Evolutionary conservation across 2,329 filamentous ascomycete genomes (phyloP).

Genomic region (Graphilbum sp.): DNA sequence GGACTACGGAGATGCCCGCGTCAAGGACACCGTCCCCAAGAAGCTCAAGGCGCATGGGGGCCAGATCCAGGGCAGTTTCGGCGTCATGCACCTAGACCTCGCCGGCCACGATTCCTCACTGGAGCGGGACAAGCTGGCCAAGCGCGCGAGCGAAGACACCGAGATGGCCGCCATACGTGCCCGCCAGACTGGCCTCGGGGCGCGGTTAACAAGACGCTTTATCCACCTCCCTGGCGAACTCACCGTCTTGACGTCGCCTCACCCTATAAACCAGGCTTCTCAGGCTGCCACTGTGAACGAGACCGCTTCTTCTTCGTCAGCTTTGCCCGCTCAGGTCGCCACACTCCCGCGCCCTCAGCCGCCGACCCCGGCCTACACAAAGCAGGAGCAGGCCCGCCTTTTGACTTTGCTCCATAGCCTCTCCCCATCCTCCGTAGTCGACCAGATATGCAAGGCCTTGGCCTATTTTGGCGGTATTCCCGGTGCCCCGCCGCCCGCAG

Average conservation of each 20-base stretch:
- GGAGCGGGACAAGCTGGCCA: constrained; percentile 36
- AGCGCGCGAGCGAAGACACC: constrained; percentile 45
- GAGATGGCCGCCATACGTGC: constrained; percentile 40
- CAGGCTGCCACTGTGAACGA: too few species aligned
- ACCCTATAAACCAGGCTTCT: too few species aligned
- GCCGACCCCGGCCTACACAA: constrained; percentile 31
- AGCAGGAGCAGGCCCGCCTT: constrained; percentile 42
- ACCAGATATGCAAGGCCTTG: constrained; percentile 45
- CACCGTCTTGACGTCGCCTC: not conserved
- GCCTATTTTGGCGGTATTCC: constrained; percentile 48
- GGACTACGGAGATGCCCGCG: constrained; percentile 25
- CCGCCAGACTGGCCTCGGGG: constrained; percentile 35
- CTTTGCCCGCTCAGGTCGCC: too few species aligned
- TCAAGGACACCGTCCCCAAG: constrained; percentile 42
- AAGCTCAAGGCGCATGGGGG: constrained; percentile 44
- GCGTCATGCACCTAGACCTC: constrained; percentile 45
- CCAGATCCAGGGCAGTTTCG: constrained; percentile 41
- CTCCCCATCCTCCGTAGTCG: constrained; percentile 38
- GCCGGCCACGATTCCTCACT: constrained; percentile 24
- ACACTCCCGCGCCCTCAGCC: not conserved
- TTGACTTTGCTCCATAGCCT: constrained; percentile 39
- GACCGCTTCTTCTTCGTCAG: too few species aligned
- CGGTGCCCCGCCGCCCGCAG: constrained; percentile 31
- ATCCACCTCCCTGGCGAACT: constrained; percentile 16
- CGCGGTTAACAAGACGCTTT: constrained; percentile 26